Evolutionary conservation across 2,329 filamentous ascomycete species (phyloP).

Genomic region (Ophiosphaerella herpotricha): DNA sequence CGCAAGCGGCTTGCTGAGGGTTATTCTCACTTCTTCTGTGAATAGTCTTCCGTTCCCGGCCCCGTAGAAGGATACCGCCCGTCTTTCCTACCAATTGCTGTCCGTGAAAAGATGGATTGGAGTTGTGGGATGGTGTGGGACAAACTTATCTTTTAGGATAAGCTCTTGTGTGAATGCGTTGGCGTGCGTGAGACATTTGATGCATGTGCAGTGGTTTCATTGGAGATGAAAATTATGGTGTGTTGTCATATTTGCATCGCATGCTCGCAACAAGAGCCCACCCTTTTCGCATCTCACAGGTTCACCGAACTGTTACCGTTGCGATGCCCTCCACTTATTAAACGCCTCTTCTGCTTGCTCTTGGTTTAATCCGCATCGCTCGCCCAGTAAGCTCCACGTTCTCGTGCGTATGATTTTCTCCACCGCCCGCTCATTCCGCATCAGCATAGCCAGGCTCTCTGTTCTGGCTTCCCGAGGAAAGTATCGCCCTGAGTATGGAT

Average conservation of each 20-base stretch:
- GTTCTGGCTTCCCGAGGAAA: constrained; percentile 80
- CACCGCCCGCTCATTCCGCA: constrained; percentile 76
- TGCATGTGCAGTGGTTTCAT: too few relatives aligned
- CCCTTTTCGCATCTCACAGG: too few relatives aligned
- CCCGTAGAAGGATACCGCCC: constrained; percentile 46
- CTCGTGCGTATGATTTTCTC: constrained; percentile 79
- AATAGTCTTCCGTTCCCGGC: constrained; percentile 52
- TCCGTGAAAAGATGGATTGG: constrained; percentile 49
- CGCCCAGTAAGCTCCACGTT: constrained; percentile 78
- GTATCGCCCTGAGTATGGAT: constrained; percentile 87
- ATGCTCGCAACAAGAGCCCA: not conserved
- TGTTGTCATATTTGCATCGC: not conserved
- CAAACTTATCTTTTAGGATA: constrained; percentile 21
- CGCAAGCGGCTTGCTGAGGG: constrained; percentile 50
- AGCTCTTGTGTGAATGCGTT: too few relatives aligned
- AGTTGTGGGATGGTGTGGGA: constrained; percentile 51
- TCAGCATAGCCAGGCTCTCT: constrained; percentile 72
- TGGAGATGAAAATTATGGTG: too few relatives aligned
- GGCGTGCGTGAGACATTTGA: too few relatives aligned
- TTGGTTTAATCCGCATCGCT: constrained; percentile 68
- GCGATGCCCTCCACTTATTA: constrained; percentile 37
- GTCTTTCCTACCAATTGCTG: constrained; percentile 48
- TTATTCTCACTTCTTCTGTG: constrained; percentile 41
- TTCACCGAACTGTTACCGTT: constrained; percentile 6
- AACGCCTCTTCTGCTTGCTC: constrained; percentile 50